phyloP scores from a whole-genome alignment of 2,329 filamentous ascomycete genomes.

The Dactylellina haptotyla region DNA sequence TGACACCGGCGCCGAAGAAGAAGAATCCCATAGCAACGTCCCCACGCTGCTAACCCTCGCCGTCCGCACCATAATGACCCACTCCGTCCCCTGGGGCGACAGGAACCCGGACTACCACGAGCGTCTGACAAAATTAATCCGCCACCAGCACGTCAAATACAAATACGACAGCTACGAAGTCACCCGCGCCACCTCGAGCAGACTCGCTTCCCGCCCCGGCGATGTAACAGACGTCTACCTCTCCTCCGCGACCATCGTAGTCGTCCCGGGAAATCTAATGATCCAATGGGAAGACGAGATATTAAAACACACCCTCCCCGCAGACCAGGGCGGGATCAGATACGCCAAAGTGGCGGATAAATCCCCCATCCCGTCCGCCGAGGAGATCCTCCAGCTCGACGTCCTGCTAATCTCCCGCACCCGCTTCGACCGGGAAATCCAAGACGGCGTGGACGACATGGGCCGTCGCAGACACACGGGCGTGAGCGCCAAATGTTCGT shows the following conservation, averaged over 20 bases:
- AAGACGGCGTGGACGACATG: conserved; percentile 64
- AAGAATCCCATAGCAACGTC: conserved; percentile 59
- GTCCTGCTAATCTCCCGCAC: conserved; percentile 79
- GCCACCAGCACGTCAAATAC: conserved; percentile 1
- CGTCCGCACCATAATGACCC: conserved; percentile 73
- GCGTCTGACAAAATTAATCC: background rate
- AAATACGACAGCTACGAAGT: conserved; percentile 32
- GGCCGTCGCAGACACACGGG: conserved; percentile 61
- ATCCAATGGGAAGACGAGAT: conserved; percentile 88
- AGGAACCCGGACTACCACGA: conserved; percentile 25
- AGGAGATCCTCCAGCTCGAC: conserved; percentile 74
- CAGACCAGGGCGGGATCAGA: conserved; percentile 62
- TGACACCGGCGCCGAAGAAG: background rate
- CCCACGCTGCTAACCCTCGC: conserved; percentile 79
- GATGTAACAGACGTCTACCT: conserved; percentile 66
- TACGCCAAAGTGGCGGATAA: conserved; percentile 19
- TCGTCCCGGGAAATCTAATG: conserved; percentile 84
- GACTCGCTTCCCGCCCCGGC: background rate
- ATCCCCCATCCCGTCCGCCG: conserved; percentile 66
- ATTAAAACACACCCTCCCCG: conserved; percentile 70
- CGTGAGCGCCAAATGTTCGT: conserved; percentile 56
- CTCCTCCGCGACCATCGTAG: conserved; percentile 76
- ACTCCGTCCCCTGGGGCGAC: conserved; percentile 75
- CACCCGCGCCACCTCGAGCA: conserved; percentile 6
- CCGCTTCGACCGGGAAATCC: conserved; percentile 76